Evolutionary conservation across 345 rosid species (phyloP).

Genomic region (Kernera saxatilis): DNA sequence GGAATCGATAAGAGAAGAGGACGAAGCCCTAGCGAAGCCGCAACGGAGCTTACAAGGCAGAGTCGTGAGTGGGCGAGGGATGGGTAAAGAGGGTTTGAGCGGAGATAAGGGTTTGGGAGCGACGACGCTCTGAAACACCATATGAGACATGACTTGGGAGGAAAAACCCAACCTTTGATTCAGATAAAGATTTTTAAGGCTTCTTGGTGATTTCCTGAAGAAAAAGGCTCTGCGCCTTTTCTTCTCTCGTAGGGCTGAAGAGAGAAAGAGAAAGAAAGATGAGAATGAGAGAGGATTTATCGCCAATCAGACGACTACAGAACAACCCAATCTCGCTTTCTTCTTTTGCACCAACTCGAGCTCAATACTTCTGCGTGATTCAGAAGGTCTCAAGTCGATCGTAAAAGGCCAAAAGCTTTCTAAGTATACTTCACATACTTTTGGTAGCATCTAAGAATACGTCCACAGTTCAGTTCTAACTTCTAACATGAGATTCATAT

Average conservation of each 20-base stretch:
- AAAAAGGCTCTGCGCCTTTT: slow-evolving; percentile 12
- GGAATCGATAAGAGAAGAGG: slow-evolving; percentile 39
- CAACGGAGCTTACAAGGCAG: slow-evolving; percentile 39
- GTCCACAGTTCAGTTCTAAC: too few relatives aligned
- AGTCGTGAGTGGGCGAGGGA: slow-evolving; percentile 27
- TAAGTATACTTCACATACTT: not conserved
- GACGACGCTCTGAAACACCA: slow-evolving; percentile 38
- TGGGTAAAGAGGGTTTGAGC: slow-evolving; percentile 33
- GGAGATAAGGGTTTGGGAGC: slow-evolving; percentile 37
- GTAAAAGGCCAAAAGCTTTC: not conserved
- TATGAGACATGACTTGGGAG: slow-evolving; percentile 33
- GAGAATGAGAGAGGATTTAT: slow-evolving; percentile 29
- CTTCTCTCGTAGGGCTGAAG: slow-evolving; percentile 19
- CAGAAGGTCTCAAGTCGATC: slow-evolving; percentile 16
- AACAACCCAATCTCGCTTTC: slow-evolving; percentile 32
- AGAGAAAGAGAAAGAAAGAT: slow-evolving; percentile 5
- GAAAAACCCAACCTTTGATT: slow-evolving; percentile 1
- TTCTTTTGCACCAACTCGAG: slow-evolving; percentile 2
- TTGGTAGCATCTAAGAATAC: not conserved
- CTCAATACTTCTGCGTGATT: not conserved
- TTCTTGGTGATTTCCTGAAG: not conserved
- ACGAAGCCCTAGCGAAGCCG: slow-evolving; percentile 31
- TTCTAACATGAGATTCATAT: too few relatives aligned
- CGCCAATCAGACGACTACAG: slow-evolving; percentile 25
- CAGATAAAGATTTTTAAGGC: not conserved